These are phyloP conservation scores for Penicillium egyptiacum DNA, from an alignment of 495 filamentous ascomycete genomes.

Conservation along the genomic window DNA sequence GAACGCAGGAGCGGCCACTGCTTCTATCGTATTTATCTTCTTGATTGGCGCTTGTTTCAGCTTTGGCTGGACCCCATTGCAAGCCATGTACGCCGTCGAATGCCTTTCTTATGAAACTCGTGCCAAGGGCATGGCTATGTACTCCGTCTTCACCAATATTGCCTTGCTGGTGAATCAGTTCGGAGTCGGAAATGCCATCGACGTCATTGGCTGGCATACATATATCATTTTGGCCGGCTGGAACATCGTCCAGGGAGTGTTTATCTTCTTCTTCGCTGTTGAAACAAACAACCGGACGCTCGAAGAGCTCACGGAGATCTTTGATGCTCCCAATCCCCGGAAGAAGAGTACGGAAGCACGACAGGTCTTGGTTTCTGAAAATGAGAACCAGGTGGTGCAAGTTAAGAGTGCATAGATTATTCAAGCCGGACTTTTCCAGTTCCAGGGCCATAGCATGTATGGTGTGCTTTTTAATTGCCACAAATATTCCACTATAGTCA, in stretches of 20 bases:
- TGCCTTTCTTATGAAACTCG: slow-evolving; percentile 57
- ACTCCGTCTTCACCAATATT: slow-evolving; percentile 51
- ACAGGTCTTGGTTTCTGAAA: background rate
- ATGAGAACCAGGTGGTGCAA: background rate
- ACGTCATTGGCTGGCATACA: slow-evolving; percentile 64
- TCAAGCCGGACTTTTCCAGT: no score
- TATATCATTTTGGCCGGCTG: slow-evolving; percentile 65
- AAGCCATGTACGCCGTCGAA: slow-evolving; percentile 67
- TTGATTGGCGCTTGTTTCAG: slow-evolving; percentile 64
- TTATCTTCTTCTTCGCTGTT: slow-evolving; percentile 65
- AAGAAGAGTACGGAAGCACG: slow-evolving; percentile 40
- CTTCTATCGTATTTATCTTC: slow-evolving; percentile 60
- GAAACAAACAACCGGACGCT: slow-evolving; percentile 66
- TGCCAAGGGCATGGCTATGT: slow-evolving; percentile 63
- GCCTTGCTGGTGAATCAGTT: slow-evolving; percentile 53
- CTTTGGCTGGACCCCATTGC: slow-evolving; percentile 62
- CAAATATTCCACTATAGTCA: no score
- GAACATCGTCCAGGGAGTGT: slow-evolving; percentile 49
- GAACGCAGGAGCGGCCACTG: slow-evolving; percentile 33
- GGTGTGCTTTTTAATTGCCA: no score
- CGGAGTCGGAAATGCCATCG: slow-evolving; percentile 55
- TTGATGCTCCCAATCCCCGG: slow-evolving; percentile 55
- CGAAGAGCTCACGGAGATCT: slow-evolving; percentile 66
- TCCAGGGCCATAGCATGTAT: no score
- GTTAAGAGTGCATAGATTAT: background rate